Evolutionary conservation across 306 rosid genomes (phyloP).

Genomic region (Fragaria ananassa): DNA sequence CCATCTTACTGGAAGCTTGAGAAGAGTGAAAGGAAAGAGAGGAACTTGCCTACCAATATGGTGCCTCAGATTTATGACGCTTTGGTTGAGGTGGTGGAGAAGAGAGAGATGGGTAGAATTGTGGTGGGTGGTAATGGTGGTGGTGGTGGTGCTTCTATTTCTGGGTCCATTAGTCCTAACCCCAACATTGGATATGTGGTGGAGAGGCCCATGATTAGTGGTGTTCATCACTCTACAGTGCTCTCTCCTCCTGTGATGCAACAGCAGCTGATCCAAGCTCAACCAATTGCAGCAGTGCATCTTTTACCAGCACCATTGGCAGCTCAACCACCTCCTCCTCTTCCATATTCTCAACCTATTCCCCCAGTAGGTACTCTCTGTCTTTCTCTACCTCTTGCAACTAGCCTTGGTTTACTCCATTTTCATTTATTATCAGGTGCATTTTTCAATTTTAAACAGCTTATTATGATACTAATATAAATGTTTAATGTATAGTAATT

Average conservation of each 20-base stretch:
- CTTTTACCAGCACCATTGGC: constrained; percentile 14
- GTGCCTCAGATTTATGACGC: constrained; percentile 41
- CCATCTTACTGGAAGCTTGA: constrained; percentile 43
- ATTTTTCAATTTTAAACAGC: not conserved
- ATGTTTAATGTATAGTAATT: not conserved
- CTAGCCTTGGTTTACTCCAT: not conserved
- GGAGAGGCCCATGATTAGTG: constrained; percentile 14
- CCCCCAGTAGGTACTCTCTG: constrained; percentile 47
- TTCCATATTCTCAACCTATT: constrained; percentile 25
- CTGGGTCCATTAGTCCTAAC: constrained; percentile 16
- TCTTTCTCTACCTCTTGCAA: not conserved
- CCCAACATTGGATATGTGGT: constrained; percentile 9
- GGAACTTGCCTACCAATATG: constrained; percentile 44
- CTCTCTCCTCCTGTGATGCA: constrained; percentile 14
- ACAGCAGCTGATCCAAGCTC: constrained; percentile 19
- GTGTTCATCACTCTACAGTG: constrained; percentile 12
- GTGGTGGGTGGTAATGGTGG: not conserved
- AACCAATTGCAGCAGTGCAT: constrained; percentile 17
- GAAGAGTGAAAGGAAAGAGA: constrained; percentile 42
- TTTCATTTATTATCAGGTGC: not conserved
- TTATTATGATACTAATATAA: not conserved
- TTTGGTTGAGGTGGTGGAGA: constrained; percentile 42
- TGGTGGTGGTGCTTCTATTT: constrained; percentile 3
- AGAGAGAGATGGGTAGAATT: constrained; percentile 16
- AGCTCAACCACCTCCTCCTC: constrained; percentile 25